phyloP scores from a whole-genome alignment of 1,284 basidiomycete species.

The Papiliotrema fonsecae region DNA sequence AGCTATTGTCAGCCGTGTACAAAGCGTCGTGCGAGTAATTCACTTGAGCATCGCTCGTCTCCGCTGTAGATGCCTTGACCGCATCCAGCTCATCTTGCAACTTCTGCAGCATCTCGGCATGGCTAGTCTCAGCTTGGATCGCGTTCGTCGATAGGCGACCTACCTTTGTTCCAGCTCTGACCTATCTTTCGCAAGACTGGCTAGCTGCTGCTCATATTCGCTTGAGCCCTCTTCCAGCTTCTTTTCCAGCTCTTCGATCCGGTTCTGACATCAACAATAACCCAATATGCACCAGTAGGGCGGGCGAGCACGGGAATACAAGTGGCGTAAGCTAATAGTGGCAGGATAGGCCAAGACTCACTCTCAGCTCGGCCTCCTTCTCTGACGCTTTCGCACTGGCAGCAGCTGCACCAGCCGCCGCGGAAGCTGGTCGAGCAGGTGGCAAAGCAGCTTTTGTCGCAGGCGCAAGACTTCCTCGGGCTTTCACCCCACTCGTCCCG shows the following conservation, averaged over 20 bases:
- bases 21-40: neutral
- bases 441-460: neutral
- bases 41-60: neutral
- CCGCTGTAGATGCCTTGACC: neutral
- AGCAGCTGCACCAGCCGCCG: neutral
- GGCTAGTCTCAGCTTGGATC: neutral
- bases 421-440: neutral
- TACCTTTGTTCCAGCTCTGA: conserved; percentile 26
- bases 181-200: conserved; percentile 17
- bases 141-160: conserved; percentile 4
- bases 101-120: neutral
- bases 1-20: neutral
- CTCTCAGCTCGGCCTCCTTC: conserved; percentile 1
- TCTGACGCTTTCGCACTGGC: neutral
- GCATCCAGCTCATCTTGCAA: neutral
- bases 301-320: too few species aligned
- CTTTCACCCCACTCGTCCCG: neutral
- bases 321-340: neutral
- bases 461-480: neutral
- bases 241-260: conserved; percentile 21
- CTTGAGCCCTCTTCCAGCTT: conserved; percentile 14
- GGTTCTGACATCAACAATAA: conserved; percentile 6
- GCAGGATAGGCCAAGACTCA: neutral
- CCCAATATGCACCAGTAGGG: too few species aligned
- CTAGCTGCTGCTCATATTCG: conserved; percentile 18